These are phyloP conservation scores for Phytophthora boehmeriae DNA, from an alignment of 352 stramenopile species.

Conservation along the genomic window DNA sequence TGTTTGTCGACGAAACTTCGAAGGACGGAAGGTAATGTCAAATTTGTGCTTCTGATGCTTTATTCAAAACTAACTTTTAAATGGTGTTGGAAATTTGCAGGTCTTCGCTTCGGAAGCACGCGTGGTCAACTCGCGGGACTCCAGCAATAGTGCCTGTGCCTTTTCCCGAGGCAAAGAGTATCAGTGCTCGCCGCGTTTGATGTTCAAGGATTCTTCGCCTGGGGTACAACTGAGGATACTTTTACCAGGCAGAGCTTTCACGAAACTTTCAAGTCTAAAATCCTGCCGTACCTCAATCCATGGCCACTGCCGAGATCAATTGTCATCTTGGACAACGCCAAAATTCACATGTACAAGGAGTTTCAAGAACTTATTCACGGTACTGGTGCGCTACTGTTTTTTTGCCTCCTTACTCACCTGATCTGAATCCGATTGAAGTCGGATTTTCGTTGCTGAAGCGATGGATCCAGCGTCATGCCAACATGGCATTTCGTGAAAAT, in stretches of 20 bases:
- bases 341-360: conserved; percentile 92
- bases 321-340: conserved; percentile 62
- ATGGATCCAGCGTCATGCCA: too few species aligned
- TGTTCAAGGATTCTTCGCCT: conserved; percentile 14
- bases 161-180: too few species aligned
- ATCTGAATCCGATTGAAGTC: background rate
- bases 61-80: conserved; percentile 6
- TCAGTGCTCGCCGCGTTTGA: conserved; percentile 27
- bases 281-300: conserved; percentile 89
- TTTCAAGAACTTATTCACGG: conserved; percentile 94
- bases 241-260: conserved; percentile 88
- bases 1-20: conserved; percentile 24
- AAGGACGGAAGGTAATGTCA: conserved; percentile 23
- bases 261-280: conserved; percentile 63
- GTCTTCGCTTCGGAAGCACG: too few species aligned
- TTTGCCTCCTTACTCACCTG: conserved; percentile 5
- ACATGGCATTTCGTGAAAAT: too few species aligned
- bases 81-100: background rate
- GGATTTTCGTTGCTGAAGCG: too few species aligned
- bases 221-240: conserved; percentile 9
- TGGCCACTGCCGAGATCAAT: conserved; percentile 77
- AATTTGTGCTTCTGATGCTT: background rate
- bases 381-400: conserved; percentile 82
- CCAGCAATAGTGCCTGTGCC: too few species aligned
- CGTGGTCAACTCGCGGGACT: too few species aligned